A percentile compares a stretch with the other conserved stretches of the same genome.
phyloP scores from a whole-genome alignment of 306 rosid genomes.

The Prunus davidiana region DNA sequence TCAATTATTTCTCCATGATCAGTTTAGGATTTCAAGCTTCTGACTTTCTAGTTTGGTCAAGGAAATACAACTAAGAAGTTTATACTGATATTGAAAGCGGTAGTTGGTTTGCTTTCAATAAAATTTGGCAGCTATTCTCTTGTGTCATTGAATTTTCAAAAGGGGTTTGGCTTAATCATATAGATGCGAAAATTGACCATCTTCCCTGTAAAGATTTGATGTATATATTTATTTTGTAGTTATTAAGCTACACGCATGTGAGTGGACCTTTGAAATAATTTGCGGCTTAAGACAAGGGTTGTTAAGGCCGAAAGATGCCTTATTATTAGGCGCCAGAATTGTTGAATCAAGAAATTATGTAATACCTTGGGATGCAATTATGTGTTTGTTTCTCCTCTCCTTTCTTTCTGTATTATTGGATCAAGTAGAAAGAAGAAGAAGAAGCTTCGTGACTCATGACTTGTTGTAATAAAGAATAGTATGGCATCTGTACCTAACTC shows the following conservation, averaged over 20 bases:
- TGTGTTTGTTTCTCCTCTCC: not conserved
- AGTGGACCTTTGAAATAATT: slow-evolving; percentile 12
- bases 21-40: too few relatives aligned
- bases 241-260: slow-evolving; percentile 8
- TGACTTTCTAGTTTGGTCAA: slow-evolving; percentile 1
- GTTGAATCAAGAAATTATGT: slow-evolving; percentile 9
- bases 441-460: not conserved
- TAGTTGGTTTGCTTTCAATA: not conserved
- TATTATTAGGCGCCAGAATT: slow-evolving; percentile 15
- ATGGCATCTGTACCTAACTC: slow-evolving; percentile 11
- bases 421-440: not conserved
- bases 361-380: slow-evolving; percentile 5
- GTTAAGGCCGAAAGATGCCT: slow-evolving; percentile 20
- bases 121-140: not conserved
- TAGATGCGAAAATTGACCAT: not conserved
- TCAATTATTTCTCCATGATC: too few relatives aligned
- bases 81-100: not conserved
- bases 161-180: not conserved
- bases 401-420: not conserved
- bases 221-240: not conserved
- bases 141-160: not conserved
- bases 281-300: slow-evolving; percentile 45
- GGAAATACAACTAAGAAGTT: slow-evolving; percentile 6
- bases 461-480: not conserved
- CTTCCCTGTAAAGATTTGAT: not conserved